Evolutionary conservation across 768 basidiomycete species (phyloP), one percentile per base, ranked within the genome.

Genomic region (Tylopilus cervinicoccineus): DNA sequence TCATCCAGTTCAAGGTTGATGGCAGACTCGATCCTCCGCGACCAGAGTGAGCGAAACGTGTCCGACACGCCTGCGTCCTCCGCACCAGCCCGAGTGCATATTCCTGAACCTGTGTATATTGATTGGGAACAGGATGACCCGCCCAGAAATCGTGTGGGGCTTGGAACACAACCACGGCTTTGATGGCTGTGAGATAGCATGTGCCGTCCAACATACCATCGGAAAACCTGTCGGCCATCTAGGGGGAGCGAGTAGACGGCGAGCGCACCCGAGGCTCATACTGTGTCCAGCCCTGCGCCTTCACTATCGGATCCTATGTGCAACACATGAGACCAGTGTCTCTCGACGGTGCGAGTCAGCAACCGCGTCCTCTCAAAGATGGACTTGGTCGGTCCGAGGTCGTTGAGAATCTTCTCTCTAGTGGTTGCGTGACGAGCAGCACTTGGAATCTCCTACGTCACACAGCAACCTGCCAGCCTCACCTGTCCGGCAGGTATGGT

Each of bases 111-210:
- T 22, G 29, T n/a, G n/a, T n/a, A n/a, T n/a, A n/a, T n/a, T n/a
- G n/a, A n/a, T 50, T 34, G 6, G 32, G 38, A 12, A 34, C n/a
- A 14, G 2, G 3, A 36, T n/a, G 22, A 28, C 28, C 23, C 81
- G 76, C 32, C 65, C 71, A 11, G 75, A 73, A 12, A 81, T 53
- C 7, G 72, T 76, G 49, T 74, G 72, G 3, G 82, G 78, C 27
- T 71, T 68, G 5, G 77, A 70, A 52, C 78, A 76, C 5, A 48
- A 6, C 32, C 32, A 48, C 14, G 11, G 26, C 31, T 48, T 28
- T 27, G 10, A 41, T 27, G 32, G 27, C 31, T 1, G 31, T 27
- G 46, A 33, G 31, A 24, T 1, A 26, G 3, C 38, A 14, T 17
- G 6, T 24, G 26, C 23, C 28, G 31, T 22, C 26, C 1, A n/a